phyloP scores from a whole-genome alignment of 163 green algal genomes.

The Scenedesmus sp. region DNA sequence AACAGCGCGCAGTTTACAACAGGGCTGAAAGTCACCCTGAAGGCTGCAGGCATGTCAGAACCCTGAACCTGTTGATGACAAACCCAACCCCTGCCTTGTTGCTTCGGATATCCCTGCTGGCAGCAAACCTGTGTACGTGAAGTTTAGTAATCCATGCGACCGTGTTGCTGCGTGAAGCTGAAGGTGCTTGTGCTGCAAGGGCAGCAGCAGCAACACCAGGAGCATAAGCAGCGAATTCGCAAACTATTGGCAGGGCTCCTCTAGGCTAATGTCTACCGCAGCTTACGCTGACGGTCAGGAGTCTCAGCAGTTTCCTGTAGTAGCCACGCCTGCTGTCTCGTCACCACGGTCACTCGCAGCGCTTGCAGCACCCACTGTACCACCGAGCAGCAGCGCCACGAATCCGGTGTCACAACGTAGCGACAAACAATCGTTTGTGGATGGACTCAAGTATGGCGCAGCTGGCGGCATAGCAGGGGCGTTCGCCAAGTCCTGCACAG shows the following conservation, averaged over 20 bases:
- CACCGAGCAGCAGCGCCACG: neutral
- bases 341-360: conserved; percentile 6
- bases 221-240: neutral
- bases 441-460: conserved; percentile 35
- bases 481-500: conserved; percentile 92
- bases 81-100: no score
- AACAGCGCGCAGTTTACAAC: no score
- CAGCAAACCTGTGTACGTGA: no score
- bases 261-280: neutral
- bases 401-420: neutral
- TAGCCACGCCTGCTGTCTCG: neutral
- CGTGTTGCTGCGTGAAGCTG: neutral
- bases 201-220: neutral
- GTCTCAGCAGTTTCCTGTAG: neutral
- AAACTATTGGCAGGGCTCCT: neutral
- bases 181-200: neutral
- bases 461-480: conserved; percentile 91
- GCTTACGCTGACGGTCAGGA: neutral
- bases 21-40: no score
- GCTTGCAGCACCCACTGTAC: neutral
- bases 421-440: neutral
- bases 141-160: neutral
- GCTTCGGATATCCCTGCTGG: no score
- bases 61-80: no score
- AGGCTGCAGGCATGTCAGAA: no score